Evolutionary conservation across 2,329 filamentous ascomycete species (phyloP), one percentile per base, ranked within the genome.

Genomic region (Neopestalotiopsis clavispora): DNA sequence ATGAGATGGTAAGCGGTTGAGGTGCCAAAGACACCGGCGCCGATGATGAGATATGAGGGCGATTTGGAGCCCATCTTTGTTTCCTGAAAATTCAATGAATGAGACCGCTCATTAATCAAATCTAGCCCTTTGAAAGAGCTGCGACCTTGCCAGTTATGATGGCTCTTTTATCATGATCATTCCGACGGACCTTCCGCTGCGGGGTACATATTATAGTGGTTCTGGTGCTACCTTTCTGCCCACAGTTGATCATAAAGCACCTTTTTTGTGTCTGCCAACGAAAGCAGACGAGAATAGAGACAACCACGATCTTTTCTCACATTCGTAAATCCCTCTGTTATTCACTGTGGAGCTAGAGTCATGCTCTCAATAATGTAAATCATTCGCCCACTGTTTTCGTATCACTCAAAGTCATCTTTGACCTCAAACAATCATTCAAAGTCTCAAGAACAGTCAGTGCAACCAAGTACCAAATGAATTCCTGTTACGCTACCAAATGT

Each of bases 11-110:
- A 88, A 17, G 90, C 90, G 0, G 89, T 91, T 23, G 88, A 90
- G 52, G 86, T 85, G 56, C 90, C 90, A 74, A 92, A 92, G 40
- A 90, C 87, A 59, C 90, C 90, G 10, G 87, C 88, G 42, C 90
- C 90, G 57, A 92, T 79, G 68, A 92, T 90, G 68, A 92, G 79
- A 72, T 85, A 86, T 14, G 83, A 84, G 4, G 59, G n/a, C 0
- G 59, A 3, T 10, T 42, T 12, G 1, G 59, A 42, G 34, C 32
- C 14, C 59, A 62, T 62, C 14, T 59, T 59, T 17, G 3, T 28
- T 2, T 28, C 3, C 23, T 28, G 23, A 28, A 3, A 9, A 20
- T 52, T 7, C 14, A 23, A 52, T 52, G 1, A 7, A 38, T 7
- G 1, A 38, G 10, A 7, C 34, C 34, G 34, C 10, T 38, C 1